Evolutionary conservation across 257 asterid species (phyloP).

Genomic region (Gardenia jasminoides): DNA sequence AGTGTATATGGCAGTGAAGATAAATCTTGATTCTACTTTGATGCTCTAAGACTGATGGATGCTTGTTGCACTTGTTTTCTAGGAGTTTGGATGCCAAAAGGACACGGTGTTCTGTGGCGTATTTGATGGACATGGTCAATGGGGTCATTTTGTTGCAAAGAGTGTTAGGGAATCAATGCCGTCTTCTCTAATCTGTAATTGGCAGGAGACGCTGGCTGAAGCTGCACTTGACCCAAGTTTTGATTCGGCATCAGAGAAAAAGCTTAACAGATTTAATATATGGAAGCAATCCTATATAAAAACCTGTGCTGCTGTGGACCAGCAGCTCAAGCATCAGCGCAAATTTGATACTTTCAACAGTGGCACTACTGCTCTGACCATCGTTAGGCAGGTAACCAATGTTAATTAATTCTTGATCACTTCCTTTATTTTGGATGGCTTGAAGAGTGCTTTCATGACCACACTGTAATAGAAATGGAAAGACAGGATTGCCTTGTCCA

Average conservation of each 20-base stretch:
- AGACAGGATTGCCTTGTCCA: no score
- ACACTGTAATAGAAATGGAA: not conserved
- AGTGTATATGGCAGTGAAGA: not conserved
- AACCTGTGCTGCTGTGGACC: conserved; percentile 90
- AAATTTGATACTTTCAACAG: conserved; percentile 76
- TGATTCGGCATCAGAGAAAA: conserved; percentile 49
- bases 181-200: conserved; percentile 60
- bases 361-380: conserved; percentile 85
- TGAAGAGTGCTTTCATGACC: not conserved
- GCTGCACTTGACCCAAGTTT: conserved; percentile 55
- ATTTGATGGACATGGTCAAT: conserved; percentile 96
- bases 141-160: conserved; percentile 97
- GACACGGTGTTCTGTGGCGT: conserved; percentile 95
- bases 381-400: conserved; percentile 74
- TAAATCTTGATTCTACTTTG: not conserved
- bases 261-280: conserved; percentile 51
- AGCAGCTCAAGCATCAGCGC: conserved; percentile 63
- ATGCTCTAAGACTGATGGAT: not conserved
- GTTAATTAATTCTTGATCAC: not conserved
- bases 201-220: conserved; percentile 75
- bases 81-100: conserved; percentile 96
- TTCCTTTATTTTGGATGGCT: not conserved
- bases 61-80: not conserved
- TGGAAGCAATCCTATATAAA: conserved; percentile 85
- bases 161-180: conserved; percentile 75